These are phyloP conservation scores for Fusarium sublunatum DNA, from an alignment of 2,329 filamentous ascomycete genomes.

Conservation along the genomic window DNA sequence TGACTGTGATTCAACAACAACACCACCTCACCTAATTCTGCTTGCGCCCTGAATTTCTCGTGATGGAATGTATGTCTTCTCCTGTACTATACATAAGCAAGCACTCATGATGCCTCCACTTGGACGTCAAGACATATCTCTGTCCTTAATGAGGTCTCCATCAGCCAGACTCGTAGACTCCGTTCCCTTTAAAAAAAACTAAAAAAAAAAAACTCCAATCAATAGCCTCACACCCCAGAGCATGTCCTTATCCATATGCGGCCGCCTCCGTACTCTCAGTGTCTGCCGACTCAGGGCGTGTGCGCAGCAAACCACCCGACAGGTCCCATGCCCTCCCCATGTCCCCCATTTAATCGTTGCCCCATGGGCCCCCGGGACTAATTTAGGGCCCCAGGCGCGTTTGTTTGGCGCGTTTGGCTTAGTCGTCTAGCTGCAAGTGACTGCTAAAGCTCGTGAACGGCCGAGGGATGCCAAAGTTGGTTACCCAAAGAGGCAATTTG, in stretches of 20 bases:
- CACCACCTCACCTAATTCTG: too few relatives aligned
- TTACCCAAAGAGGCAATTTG: constrained; percentile 27
- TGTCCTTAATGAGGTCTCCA: not conserved
- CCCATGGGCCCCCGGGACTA: constrained; percentile 37
- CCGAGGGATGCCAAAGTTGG: constrained; percentile 20
- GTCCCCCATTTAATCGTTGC: constrained; percentile 32
- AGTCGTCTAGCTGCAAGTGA: constrained; percentile 11
- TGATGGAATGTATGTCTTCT: not conserved
- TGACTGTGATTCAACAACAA: too few relatives aligned
- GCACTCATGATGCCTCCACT: too few relatives aligned
- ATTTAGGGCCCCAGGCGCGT: constrained; percentile 7
- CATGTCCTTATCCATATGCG: not conserved
- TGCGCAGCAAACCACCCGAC: not conserved
- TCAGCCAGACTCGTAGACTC: not conserved
- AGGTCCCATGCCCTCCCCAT: constrained; percentile 9
- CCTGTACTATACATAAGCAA: not conserved
- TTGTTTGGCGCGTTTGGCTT: not conserved
- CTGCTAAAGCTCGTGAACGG: constrained; percentile 29
- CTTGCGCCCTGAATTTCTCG: too few relatives aligned
- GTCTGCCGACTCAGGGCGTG: constrained; percentile 3
- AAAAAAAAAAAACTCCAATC: not conserved
- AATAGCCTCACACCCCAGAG: constrained; percentile 7
- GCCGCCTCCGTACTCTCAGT: constrained; percentile 26
- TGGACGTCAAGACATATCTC: not conserved
- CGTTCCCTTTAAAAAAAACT: not conserved